Percentiles rank a stretch among this genome's conserved stretches.
Conservation (phyloP, 352 stramenopile genomes). For the Phytophthora citrophthora region DNA sequence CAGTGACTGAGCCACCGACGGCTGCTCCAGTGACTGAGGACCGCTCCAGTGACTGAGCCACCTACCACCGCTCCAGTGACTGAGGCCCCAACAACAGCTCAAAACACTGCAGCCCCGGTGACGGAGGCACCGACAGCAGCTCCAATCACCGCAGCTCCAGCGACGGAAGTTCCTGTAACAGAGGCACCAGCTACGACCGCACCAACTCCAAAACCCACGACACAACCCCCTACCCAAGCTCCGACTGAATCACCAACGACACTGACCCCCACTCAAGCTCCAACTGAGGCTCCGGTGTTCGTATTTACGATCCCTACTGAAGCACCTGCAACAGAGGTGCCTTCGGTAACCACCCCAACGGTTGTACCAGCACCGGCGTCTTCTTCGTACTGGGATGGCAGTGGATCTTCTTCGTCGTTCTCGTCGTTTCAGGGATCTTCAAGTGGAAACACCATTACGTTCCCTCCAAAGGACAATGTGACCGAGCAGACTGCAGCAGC, state of each 20-base stretch:
- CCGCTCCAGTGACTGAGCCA: background rate
- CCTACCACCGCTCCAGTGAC: background rate
- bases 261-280: slow-evolving; percentile 3
- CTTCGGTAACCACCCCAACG: background rate
- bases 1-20: background rate
- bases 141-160: slow-evolving; percentile 2
- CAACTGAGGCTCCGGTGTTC: background rate
- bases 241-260: slow-evolving; percentile 15
- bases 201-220: background rate
- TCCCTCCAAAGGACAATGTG: slow-evolving; percentile 10
- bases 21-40: slow-evolving; percentile 2
- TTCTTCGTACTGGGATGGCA: slow-evolving; percentile 12
- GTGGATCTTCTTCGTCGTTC: slow-evolving; percentile 10
- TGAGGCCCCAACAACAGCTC: background rate
- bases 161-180: background rate
- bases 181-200: slow-evolving; percentile 1
- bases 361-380: slow-evolving; percentile 1
- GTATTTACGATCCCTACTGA: slow-evolving; percentile 9
- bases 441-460: slow-evolving; percentile 23
- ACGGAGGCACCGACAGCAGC: background rate
- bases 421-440: slow-evolving; percentile 10
- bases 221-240: slow-evolving; percentile 21
- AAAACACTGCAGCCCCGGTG: slow-evolving; percentile 22
- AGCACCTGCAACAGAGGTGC: slow-evolving; percentile 3
- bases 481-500: slow-evolving; percentile 5